Base-by-base conservation (phyloP, 306 rosid species). In the Abrus pulchellus region DNA sequence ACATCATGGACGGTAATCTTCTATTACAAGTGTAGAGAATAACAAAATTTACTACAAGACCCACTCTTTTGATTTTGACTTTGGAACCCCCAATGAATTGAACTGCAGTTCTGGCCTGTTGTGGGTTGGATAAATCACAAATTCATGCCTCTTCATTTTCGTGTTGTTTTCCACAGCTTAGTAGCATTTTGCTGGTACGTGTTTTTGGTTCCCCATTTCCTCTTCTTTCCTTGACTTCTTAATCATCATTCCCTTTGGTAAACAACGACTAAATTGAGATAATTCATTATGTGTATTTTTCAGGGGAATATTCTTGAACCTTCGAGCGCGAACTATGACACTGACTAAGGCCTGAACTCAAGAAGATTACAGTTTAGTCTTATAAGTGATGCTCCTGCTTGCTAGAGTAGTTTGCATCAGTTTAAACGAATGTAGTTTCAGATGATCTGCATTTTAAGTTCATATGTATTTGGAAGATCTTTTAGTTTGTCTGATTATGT, bases 221-320 rank as follows among this genome's bases (percentile, higher is more conserved):
- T 60, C 33, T 45, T 5, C 41, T 75, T 43, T 36, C 61, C 57
- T 40, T 81, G 67, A 55, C 53, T 63, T 33, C 60, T 36, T 7
- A 36, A 57, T 48, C 43, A 43, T 82, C 70, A 0, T 85, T 75
- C 63, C 41, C 68, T 9, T 60, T 68, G 29, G 33, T 66, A 29
- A 67, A 54, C 74, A 65, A 9, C 27, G 11, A 40, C 12, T 68
- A 56, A 79, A 57, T 48, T 76, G 67, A 43, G 64, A 43, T 74
- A 9, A 50, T 81, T 76, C 74, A 12, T 32, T 29, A 3, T 54
- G 64, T 60, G 5, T 47, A 10, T 55, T 30, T 65, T 84, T 80
- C 87, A 95, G 99, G 99, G 97, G 98, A 82, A 89, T 95, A 80
- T 95, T 88, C 80, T 87, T 95, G 71, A 95, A 93, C 59, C 88